Percentiles rank a stretch among this genome's conserved stretches.
These are phyloP conservation scores for Clonostachys sp. DNA, from an alignment of 2,329 filamentous ascomycete genomes.

Conservation along the genomic window DNA sequence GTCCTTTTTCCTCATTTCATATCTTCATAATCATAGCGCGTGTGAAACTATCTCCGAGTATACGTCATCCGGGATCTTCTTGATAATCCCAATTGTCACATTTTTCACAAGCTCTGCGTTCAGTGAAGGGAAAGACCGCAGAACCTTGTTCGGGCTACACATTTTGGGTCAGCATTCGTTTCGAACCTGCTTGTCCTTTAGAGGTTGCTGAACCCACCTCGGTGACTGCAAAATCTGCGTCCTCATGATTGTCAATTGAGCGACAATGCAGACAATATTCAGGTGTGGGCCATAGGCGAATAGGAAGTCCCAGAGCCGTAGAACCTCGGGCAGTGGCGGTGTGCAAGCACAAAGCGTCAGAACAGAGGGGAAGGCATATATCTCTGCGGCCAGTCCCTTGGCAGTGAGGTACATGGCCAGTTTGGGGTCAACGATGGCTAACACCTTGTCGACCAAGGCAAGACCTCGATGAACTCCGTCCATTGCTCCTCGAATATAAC, in stretches of 20 bases:
- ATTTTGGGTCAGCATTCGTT: background rate
- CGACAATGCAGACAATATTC: constrained; percentile 94
- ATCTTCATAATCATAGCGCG: constrained; percentile 51
- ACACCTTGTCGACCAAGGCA: constrained; percentile 83
- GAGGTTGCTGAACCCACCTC: constrained; percentile 54
- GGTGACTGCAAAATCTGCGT: constrained; percentile 78
- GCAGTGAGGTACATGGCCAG: constrained; percentile 78
- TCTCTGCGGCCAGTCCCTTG: constrained; percentile 85
- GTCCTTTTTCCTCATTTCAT: constrained; percentile 1
- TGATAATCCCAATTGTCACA: constrained; percentile 79
- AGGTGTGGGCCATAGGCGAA: constrained; percentile 94
- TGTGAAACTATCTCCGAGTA: constrained; percentile 89
- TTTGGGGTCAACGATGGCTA: constrained; percentile 87
- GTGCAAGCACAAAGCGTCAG: constrained; percentile 94
- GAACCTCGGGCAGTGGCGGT: constrained; percentile 86
- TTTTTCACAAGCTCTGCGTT: constrained; percentile 81
- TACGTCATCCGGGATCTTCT: constrained; percentile 84
- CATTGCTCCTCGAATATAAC: constrained; percentile 94
- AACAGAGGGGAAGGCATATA: constrained; percentile 95
- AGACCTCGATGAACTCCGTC: constrained; percentile 93
- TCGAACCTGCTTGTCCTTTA: background rate
- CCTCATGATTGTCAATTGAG: constrained; percentile 84
- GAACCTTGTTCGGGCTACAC: constrained; percentile 79
- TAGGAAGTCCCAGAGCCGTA: constrained; percentile 93
- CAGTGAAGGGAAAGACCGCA: constrained; percentile 82